phyloP scores from a whole-genome alignment of 257 asterid genomes.

The Avicennia marina region DNA sequence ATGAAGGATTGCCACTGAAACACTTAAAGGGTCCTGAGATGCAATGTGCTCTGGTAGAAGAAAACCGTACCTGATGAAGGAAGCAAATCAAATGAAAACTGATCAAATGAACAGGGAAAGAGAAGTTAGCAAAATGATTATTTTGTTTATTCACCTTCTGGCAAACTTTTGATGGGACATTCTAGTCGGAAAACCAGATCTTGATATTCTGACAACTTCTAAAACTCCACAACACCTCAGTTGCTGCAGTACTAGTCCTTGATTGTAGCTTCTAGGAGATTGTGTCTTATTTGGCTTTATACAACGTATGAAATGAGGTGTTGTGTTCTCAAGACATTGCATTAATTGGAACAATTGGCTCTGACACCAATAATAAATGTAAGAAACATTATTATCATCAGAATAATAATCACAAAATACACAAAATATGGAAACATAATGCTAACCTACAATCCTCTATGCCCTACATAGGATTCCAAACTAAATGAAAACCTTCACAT shows the following conservation, averaged over 20 bases:
- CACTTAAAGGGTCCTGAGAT: constrained; percentile 94
- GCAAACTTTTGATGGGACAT: constrained; percentile 96
- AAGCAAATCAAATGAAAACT: constrained; percentile 19
- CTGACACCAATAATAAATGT: constrained; percentile 31
- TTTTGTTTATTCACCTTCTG: constrained; percentile 51
- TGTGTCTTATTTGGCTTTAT: constrained; percentile 87
- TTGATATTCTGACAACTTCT: constrained; percentile 97
- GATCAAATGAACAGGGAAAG: background rate
- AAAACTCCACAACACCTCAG: constrained; percentile 94
- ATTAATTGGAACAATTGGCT: constrained; percentile 85
- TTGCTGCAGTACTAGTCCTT: constrained; percentile 85
- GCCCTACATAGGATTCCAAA: background rate
- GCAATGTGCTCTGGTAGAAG: constrained; percentile 89
- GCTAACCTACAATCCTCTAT: constrained; percentile 1
- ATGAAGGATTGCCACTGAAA: constrained; percentile 90
- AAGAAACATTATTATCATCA: constrained; percentile 11
- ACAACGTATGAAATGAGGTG: constrained; percentile 98
- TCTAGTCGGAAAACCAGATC: constrained; percentile 96
- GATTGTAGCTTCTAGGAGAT: constrained; percentile 79
- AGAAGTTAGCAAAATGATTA: background rate
- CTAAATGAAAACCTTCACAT: too few species aligned
- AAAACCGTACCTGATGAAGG: constrained; percentile 73
- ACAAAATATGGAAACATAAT: background rate
- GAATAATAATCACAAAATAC: background rate
- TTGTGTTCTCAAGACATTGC: constrained; percentile 91